A percentile compares a stretch with the other conserved stretches of the same genome.
Conservation (phyloP, 2,329 filamentous ascomycete genomes). For the Apiospora marii region DNA sequence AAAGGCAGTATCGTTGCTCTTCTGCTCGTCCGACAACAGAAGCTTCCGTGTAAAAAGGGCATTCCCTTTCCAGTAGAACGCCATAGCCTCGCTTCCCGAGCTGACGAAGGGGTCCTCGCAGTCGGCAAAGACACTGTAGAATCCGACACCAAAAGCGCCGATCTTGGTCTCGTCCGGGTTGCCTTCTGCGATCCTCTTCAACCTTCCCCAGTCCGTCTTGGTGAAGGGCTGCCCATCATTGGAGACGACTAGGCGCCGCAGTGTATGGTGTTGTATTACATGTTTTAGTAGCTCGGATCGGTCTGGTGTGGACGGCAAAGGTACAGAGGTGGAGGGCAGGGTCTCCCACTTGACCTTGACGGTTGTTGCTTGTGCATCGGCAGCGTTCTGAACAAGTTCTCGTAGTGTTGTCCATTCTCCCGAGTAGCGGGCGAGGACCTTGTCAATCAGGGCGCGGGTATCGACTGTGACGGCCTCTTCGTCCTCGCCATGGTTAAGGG, state of each 20-base stretch:
- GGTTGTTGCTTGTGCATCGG: slow-evolving; percentile 89
- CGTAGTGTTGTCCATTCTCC: slow-evolving; percentile 91
- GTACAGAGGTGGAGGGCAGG: slow-evolving; percentile 79
- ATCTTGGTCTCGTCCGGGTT: slow-evolving; percentile 99
- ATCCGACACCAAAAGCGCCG: slow-evolving; percentile 96
- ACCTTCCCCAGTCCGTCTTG: slow-evolving; percentile 87
- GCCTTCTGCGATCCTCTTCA: slow-evolving; percentile 98
- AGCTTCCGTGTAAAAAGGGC: slow-evolving; percentile 91
- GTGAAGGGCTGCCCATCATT: slow-evolving; percentile 92
- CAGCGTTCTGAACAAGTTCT: slow-evolving; percentile 98
- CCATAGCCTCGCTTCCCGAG: slow-evolving; percentile 92
- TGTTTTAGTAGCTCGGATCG: slow-evolving; percentile 81
- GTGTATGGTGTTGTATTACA: slow-evolving; percentile 81
- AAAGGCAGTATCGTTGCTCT: slow-evolving; percentile 82
- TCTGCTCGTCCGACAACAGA: slow-evolving; percentile 72
- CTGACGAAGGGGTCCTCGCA: slow-evolving; percentile 98
- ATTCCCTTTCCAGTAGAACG: slow-evolving; percentile 99
- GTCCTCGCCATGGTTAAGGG: slow-evolving; percentile 84
- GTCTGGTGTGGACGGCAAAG: slow-evolving; percentile 71
- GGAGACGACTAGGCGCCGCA: slow-evolving; percentile 86
- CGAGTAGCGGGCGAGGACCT: slow-evolving; percentile 94
- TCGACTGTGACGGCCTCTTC: slow-evolving; percentile 99
- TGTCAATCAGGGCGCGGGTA: slow-evolving; percentile 95
- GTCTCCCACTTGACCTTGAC: slow-evolving; percentile 95
- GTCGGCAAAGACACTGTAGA: slow-evolving; percentile 98